Percentiles rank a stretch among this genome's conserved stretches.
Conservation (phyloP, 495 filamentous ascomycete genomes). For the Penicillium nucicola region DNA sequence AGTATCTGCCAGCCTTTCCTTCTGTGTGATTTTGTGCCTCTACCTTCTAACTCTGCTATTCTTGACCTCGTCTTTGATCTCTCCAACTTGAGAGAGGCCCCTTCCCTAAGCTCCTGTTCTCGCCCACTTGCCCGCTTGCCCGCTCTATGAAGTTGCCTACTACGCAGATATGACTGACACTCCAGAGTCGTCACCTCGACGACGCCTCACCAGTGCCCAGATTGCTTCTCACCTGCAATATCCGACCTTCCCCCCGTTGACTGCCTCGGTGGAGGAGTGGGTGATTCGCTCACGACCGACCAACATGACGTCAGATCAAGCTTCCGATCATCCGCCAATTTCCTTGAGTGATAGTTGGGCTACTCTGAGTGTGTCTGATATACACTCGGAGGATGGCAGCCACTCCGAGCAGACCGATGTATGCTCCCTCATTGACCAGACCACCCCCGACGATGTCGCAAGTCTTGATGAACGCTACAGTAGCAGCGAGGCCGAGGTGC, state of each 20-base stretch:
- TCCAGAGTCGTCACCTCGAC: conserved; percentile 33
- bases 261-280: conserved; percentile 48
- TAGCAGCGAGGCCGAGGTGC: conserved; percentile 35
- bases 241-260: conserved; percentile 44
- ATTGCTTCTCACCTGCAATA: conserved; percentile 38
- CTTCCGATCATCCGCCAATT: conserved; percentile 20
- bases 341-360: conserved; percentile 49
- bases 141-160: conserved; percentile 7
- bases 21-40: not conserved
- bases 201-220: conserved; percentile 27
- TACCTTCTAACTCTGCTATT: conserved; percentile 3
- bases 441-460: conserved; percentile 44
- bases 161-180: conserved; percentile 38
- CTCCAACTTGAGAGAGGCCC: not conserved
- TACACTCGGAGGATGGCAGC: conserved; percentile 43
- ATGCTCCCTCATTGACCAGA: conserved; percentile 44
- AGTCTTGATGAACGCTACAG: conserved; percentile 45
- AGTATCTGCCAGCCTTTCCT: conserved; percentile 5
- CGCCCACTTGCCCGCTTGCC: not conserved
- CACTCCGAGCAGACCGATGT: conserved; percentile 45
- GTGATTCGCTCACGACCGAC: conserved; percentile 43
- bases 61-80: not conserved
- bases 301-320: conserved; percentile 37
- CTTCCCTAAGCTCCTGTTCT: conserved; percentile 3
- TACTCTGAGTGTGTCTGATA: conserved; percentile 43